Evolutionary conservation across 2,329 filamentous ascomycete genomes (phyloP).

Genomic region (Phyllosticta capitalensis): DNA sequence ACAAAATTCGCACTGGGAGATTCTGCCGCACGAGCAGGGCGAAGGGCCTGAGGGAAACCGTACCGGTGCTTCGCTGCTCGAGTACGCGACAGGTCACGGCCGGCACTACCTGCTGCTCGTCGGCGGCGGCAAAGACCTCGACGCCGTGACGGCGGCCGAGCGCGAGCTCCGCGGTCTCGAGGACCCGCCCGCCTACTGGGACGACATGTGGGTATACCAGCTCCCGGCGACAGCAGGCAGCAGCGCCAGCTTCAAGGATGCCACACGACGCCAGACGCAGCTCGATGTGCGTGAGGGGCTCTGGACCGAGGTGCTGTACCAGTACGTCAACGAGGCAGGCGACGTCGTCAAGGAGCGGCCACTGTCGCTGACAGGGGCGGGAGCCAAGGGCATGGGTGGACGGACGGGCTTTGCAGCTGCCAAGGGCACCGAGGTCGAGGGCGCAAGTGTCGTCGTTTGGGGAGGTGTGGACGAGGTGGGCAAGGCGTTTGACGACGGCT

Average conservation of each 20-base stretch:
- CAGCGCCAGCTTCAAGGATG: conserved; percentile 42
- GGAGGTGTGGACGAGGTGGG: conserved; percentile 41
- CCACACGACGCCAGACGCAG: conserved; percentile 36
- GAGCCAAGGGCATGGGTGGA: conserved; percentile 33
- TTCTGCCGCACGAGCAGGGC: conserved; percentile 19
- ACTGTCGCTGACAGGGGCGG: conserved; percentile 25
- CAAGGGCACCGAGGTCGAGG: conserved; percentile 36
- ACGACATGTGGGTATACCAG: conserved; percentile 46
- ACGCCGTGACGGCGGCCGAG: not conserved
- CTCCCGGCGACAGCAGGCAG: conserved; percentile 38
- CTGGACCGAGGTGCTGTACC: conserved; percentile 44
- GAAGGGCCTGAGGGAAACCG: conserved; percentile 33
- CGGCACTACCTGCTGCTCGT: conserved; percentile 44
- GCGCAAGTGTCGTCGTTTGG: conserved; percentile 42
- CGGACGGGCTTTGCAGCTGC: conserved; percentile 30
- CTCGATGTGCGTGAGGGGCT: conserved; percentile 38
- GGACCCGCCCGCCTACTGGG: conserved; percentile 14
- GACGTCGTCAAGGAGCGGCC: conserved; percentile 34
- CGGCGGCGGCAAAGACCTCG: conserved; percentile 31
- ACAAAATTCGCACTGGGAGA: conserved; percentile 25
- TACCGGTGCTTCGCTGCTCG: conserved; percentile 35
- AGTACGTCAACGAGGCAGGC: conserved; percentile 34
- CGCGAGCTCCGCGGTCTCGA: conserved; percentile 5
- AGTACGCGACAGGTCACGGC: conserved; percentile 43
- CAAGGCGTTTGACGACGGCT: conserved; percentile 31